Evolutionary conservation across 768 basidiomycete species (phyloP), one percentile per base, ranked within the genome.

Genomic region (Pulveroboletus sp.): DNA sequence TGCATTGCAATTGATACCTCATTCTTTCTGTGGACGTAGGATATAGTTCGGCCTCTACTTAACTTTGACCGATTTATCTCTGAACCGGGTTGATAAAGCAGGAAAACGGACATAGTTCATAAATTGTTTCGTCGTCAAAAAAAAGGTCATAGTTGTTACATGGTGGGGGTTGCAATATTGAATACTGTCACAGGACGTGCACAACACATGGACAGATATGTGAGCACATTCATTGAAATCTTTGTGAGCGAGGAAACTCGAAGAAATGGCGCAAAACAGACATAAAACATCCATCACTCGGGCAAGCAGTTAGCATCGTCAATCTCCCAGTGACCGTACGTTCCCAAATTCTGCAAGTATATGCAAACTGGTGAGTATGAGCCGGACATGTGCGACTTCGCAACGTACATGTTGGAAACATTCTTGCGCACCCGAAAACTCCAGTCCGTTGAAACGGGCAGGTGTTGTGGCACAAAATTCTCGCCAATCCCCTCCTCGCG

Each of bases 401-500:
- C 33, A 24, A 51, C 63, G 37, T 33, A 65, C 64, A 4, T 17
- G 19, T 43, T 60, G 46, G 43, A 51, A 59, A 25, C 64, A 69
- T 40, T 53, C 42, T 1, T 63, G 41, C 0, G 66, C 60, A 14
- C 60, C 57, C 0, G 38, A 20, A 34, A 66, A 69, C 19, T 60
- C 57, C 47, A 66, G 41, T 6, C 56, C 54, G n/a, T 16, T 51
- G 49, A 69, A 66, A 11, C 29, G 45, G 1, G 46, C 60, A 0
- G 68, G 68, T 2, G 68, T 69, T 7, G 67, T 67, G 13, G 68
- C 62, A 41, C 68, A 69, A 40, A 69, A 64, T 40, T 61, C 57
- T 10, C 54, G 51, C 67, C 67, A 70, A 21, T 63, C 60, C 14
- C 57, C 43, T 6, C 66, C 63, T 7, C 6, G 4, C 7, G 61